Conservation (phyloP, 352 stramenopile genomes). For the Phytophthora ohioensis region DNA sequence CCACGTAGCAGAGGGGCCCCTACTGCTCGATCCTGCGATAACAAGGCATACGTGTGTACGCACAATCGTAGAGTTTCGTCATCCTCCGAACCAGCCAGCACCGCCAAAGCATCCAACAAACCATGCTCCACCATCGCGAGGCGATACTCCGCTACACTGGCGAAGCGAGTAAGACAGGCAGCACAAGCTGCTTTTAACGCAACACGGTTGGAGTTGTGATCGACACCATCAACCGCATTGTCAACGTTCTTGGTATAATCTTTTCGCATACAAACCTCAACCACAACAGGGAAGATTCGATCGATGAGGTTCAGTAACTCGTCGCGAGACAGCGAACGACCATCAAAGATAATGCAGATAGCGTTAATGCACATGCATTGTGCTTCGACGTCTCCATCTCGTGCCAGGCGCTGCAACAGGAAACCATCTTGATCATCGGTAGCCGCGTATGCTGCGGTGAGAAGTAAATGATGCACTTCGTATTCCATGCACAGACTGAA, state of each 20-base stretch:
- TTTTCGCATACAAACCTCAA: conserved; percentile 47
- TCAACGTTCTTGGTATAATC: background rate
- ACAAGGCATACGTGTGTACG: conserved; percentile 70
- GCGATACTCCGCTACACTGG: conserved; percentile 63
- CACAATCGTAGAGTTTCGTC: conserved; percentile 66
- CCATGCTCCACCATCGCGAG: conserved; percentile 58
- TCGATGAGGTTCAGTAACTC: conserved; percentile 54
- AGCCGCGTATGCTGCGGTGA: conserved; percentile 31
- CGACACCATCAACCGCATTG: background rate
- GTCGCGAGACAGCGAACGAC: conserved; percentile 45
- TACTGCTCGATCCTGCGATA: conserved; percentile 59
- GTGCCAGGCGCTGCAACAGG: conserved; percentile 48
- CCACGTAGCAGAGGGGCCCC: conserved; percentile 59
- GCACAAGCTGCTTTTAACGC: conserved; percentile 57
- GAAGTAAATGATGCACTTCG: conserved; percentile 56
- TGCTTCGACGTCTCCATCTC: conserved; percentile 43
- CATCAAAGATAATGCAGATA: conserved; percentile 74
- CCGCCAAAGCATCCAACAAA: conserved; percentile 55
- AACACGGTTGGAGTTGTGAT: conserved; percentile 9
- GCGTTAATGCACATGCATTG: conserved; percentile 70
- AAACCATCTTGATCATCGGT: conserved; percentile 35
- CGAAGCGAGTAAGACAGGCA: conserved; percentile 76
- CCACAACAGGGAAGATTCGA: conserved; percentile 54
- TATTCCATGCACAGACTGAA: conserved; percentile 80
- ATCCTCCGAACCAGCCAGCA: conserved; percentile 62